These are phyloP conservation scores for Paxillus involutus DNA, from an alignment of 768 basidiomycete species.

Conservation along the genomic window DNA sequence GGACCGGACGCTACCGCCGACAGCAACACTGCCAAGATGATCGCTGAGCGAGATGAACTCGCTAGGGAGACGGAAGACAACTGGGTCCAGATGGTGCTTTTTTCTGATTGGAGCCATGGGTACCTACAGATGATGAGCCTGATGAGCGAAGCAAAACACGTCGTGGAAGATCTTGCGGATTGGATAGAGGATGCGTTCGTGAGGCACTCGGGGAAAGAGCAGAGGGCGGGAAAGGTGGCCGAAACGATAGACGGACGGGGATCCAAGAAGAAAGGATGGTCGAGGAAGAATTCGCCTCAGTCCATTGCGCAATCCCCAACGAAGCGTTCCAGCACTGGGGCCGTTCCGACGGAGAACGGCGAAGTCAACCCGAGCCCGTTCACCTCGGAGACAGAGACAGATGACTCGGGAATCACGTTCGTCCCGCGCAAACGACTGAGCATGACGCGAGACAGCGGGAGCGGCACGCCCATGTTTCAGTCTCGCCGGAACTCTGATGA, in stretches of 20 bases:
- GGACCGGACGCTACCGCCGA: conserved; percentile 23
- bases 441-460: conserved; percentile 10
- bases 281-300: conserved; percentile 23
- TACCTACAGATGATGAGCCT: conserved; percentile 93
- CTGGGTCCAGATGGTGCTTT: conserved; percentile 92
- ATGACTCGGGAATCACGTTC: conserved; percentile 71
- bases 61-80: conserved; percentile 80
- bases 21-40: conserved; percentile 41
- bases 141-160: conserved; percentile 78
- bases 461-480: conserved; percentile 24
- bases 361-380: conserved; percentile 27
- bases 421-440: conserved; percentile 52
- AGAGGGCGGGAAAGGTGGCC: conserved; percentile 16
- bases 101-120: conserved; percentile 96
- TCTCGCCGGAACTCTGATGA: conserved; percentile 23
- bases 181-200: conserved; percentile 87
- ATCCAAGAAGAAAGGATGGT: conserved; percentile 27
- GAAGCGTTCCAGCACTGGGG: conserved; percentile 13
- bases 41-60: conserved; percentile 60
- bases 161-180: conserved; percentile 80
- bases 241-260: conserved; percentile 15
- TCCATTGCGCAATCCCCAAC: conserved; percentile 16
- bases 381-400: conserved; percentile 62
- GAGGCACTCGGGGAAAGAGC: conserved; percentile 29
- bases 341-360: not conserved